Evolutionary conservation across 2,329 filamentous ascomycete species (phyloP).

Genomic region (Scolecobasidium constrictum): DNA sequence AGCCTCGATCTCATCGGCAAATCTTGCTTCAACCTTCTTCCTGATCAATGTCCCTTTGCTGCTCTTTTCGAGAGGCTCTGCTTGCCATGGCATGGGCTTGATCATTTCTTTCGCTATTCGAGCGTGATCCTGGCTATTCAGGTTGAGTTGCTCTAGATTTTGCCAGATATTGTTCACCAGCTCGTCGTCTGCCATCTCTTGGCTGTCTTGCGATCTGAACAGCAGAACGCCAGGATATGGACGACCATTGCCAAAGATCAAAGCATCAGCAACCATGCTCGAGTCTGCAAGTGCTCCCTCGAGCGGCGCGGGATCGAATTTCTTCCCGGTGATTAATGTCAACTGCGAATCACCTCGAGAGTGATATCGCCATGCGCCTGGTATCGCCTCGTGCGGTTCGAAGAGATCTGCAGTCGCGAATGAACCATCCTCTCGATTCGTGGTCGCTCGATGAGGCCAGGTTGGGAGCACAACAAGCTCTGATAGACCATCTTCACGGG

Average conservation of each 20-base stretch:
- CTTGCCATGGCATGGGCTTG: conserved; percentile 26
- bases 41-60: conserved; percentile 45
- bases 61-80: background rate
- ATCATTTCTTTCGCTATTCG: conserved; percentile 45
- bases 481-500: conserved; percentile 30
- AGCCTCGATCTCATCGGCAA: conserved; percentile 35
- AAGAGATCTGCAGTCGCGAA: conserved; percentile 41
- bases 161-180: conserved; percentile 40
- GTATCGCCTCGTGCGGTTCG: conserved; percentile 29
- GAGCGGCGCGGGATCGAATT: conserved; percentile 35
- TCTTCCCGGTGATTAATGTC: conserved; percentile 39
- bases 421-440: conserved; percentile 35
- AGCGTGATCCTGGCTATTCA: conserved; percentile 39
- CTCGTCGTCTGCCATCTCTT: conserved; percentile 35
- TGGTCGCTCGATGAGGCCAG: conserved; percentile 35
- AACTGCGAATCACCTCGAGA: conserved; percentile 36
- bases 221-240: conserved; percentile 44
- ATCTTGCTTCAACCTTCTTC: conserved; percentile 38
- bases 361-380: conserved; percentile 36
- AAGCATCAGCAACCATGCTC: conserved; percentile 42
- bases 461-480: conserved; percentile 45
- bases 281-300: conserved; percentile 43
- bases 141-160: conserved; percentile 40
- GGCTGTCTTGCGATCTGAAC: conserved; percentile 27
- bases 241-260: conserved; percentile 46